Conservation (phyloP, 2,329 filamentous ascomycete genomes). For the Colletotrichum simmondsii region DNA sequence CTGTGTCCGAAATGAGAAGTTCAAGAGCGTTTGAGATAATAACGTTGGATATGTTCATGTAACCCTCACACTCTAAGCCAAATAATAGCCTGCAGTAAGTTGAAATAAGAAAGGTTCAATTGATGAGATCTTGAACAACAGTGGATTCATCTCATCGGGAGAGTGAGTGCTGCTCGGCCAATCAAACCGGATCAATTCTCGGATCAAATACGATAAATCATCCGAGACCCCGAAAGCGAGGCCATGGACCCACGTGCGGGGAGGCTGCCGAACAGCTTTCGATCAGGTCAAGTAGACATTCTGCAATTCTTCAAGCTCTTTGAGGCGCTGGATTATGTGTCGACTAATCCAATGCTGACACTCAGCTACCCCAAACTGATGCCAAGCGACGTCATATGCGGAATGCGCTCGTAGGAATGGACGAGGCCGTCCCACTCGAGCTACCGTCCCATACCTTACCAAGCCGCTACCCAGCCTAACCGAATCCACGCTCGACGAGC, state of each 20-base stretch:
- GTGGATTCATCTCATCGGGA: neutral
- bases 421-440: neutral
- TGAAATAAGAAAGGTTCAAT: no score
- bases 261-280: neutral
- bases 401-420: neutral
- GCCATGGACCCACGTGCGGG: neutral
- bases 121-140: neutral
- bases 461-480: neutral
- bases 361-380: neutral
- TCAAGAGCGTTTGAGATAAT: no score
- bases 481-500: neutral
- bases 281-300: no score
- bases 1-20: no score
- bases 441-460: neutral
- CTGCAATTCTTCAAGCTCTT: neutral
- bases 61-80: no score
- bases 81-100: no score
- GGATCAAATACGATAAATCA: neutral
- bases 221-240: neutral
- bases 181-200: neutral
- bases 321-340: neutral
- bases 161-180: neutral
- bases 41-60: no score
- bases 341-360: neutral
- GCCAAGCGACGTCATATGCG: neutral